Evolutionary conservation across 805 yeast species (phyloP).

Genomic region (Candida verbasci): DNA sequence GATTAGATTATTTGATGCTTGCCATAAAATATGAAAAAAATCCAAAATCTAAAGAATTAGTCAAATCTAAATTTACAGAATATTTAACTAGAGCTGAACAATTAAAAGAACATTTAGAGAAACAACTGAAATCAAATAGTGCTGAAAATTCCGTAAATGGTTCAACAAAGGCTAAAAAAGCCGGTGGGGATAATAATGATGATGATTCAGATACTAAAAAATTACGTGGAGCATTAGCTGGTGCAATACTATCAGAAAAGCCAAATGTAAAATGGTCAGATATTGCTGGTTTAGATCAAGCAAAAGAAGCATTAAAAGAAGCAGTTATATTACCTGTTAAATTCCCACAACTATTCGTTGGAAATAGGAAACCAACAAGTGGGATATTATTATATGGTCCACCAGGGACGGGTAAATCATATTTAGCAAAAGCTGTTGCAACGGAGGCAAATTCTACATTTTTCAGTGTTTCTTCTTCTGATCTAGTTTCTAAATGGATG

Average conservation of each 20-base stretch:
- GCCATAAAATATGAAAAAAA: conserved; percentile 93
- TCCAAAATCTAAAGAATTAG: conserved; percentile 80
- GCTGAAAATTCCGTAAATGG: conserved; percentile 54
- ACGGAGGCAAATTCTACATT: conserved; percentile 97
- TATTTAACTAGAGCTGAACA: conserved; percentile 92
- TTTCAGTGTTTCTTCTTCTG: conserved; percentile 93
- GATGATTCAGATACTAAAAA: conserved; percentile 82
- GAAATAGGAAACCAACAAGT: conserved; percentile 87
- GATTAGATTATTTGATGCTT: conserved; percentile 90
- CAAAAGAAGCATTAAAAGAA: conserved; percentile 94
- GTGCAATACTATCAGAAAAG: conserved; percentile 85
- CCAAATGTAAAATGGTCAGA: conserved; percentile 95
- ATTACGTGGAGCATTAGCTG: conserved; percentile 83
- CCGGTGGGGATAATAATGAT: conserved; percentile 46
- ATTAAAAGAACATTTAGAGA: conserved; percentile 81
- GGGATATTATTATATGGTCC: conserved; percentile 71
- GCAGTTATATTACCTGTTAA: conserved; percentile 95
- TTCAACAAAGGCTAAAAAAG: conserved; percentile 52
- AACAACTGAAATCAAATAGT: conserved; percentile 41
- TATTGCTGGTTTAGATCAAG: conserved; percentile 91
- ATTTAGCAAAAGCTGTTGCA: conserved; percentile 95
- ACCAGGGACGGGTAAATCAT: conserved; percentile 98
- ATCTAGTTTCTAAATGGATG: conserved; percentile 98
- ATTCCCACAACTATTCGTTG: conserved; percentile 92
- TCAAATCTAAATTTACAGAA: conserved; percentile 85